These are phyloP conservation scores for Aciculoconidium aculeatum DNA, from an alignment of 805 yeast species.

Conservation along the genomic window DNA sequence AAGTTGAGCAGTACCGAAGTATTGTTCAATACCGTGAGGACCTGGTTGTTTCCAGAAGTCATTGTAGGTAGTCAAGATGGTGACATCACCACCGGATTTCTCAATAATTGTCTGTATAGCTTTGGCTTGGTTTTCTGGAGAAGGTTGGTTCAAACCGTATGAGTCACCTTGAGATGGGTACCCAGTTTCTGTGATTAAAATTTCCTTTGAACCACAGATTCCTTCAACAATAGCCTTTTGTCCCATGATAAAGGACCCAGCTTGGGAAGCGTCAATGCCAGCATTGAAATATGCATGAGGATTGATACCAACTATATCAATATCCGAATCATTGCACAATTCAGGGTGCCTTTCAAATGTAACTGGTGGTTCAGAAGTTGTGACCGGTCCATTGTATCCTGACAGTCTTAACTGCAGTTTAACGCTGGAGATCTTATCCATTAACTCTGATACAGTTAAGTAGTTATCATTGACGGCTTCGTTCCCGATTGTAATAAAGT, in stretches of 20 bases:
- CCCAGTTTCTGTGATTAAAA: constrained; percentile 80
- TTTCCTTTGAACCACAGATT: constrained; percentile 50
- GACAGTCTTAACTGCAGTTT: constrained; percentile 52
- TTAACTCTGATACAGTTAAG: constrained; percentile 55
- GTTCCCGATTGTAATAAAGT: constrained; percentile 77
- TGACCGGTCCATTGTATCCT: constrained; percentile 71
- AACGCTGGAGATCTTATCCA: constrained; percentile 59
- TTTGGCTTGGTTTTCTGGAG: constrained; percentile 57
- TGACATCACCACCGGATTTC: constrained; percentile 52
- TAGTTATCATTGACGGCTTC: constrained; percentile 72
- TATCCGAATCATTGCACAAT: constrained; percentile 62
- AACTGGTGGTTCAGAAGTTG: constrained; percentile 90
- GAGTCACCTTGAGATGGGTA: constrained; percentile 72
- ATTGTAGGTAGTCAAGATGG: constrained; percentile 73
- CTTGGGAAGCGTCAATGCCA: constrained; percentile 50
- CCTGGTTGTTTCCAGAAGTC: constrained; percentile 90
- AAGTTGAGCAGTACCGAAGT: constrained; percentile 61
- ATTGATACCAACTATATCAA: constrained; percentile 83
- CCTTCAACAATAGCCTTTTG: constrained; percentile 52
- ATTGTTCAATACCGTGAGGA: constrained; percentile 77
- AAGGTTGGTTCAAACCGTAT: constrained; percentile 73
- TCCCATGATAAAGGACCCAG: constrained; percentile 65
- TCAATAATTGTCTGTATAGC: constrained; percentile 64
- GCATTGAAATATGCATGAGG: constrained; percentile 81
- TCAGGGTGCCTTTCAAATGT: constrained; percentile 55